Evolutionary conservation across 208 protist genomes (phyloP).

Genomic region (Acanthamoeba lenticulata): DNA sequence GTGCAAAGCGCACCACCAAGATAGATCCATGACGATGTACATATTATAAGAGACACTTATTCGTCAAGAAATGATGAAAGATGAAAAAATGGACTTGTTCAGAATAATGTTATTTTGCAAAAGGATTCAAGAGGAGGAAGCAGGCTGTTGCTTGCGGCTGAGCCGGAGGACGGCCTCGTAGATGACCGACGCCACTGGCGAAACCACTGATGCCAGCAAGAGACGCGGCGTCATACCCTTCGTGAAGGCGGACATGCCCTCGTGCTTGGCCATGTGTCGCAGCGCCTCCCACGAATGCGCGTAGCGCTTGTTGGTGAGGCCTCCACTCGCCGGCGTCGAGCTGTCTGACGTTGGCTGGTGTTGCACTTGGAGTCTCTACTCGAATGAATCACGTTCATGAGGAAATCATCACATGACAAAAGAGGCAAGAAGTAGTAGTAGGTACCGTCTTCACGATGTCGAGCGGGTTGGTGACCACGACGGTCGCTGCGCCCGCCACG

Average conservation of each 20-base stretch:
- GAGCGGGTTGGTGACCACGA: background rate
- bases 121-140: background rate
- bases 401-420: no score
- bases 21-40: no score
- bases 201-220: background rate
- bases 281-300: background rate
- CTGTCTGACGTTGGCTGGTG: background rate
- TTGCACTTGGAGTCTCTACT: background rate
- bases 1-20: no score
- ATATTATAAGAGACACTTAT: no score
- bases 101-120: background rate
- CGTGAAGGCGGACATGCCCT: background rate
- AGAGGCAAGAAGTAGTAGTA: no score
- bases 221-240: background rate
- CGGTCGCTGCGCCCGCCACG: background rate
- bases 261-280: background rate
- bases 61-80: background rate
- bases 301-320: background rate
- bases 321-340: no score
- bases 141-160: background rate
- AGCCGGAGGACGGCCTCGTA: background rate
- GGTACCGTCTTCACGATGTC: slow-evolving; percentile 19
- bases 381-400: no score
- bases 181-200: background rate
- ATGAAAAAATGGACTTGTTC: background rate